These are phyloP conservation scores for Apostasia ramifera DNA, from an alignment of 106 monocot genomes.

Conservation along the genomic window DNA sequence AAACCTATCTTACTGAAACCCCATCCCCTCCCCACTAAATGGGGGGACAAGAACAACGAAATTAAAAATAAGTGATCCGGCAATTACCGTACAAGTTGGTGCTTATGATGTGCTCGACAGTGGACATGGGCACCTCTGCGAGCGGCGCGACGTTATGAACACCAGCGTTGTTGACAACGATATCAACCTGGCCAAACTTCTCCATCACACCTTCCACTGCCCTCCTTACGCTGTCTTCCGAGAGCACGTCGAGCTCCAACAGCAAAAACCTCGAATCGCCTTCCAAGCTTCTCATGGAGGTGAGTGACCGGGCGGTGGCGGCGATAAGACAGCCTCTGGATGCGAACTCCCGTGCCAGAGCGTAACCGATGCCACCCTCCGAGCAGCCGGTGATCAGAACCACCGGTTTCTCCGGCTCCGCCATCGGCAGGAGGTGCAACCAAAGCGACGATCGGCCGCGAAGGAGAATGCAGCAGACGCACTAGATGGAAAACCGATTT, in stretches of 20 bases:
- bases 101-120: slow-evolving; percentile 40
- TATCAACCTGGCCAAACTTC: slow-evolving; percentile 70
- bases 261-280: slow-evolving; percentile 45
- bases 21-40: too few species aligned
- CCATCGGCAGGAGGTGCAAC: background rate
- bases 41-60: too few species aligned
- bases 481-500: too few species aligned
- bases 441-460: too few species aligned
- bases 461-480: too few species aligned
- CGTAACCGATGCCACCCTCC: slow-evolving; percentile 80
- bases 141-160: slow-evolving; percentile 78
- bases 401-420: slow-evolving; percentile 24
- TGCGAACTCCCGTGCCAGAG: slow-evolving; percentile 71
- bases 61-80: too few species aligned
- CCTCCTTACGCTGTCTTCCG: slow-evolving; percentile 46
- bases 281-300: slow-evolving; percentile 59
- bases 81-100: slow-evolving; percentile 76
- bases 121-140: slow-evolving; percentile 66
- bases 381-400: slow-evolving; percentile 91
- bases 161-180: slow-evolving; percentile 91
- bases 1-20: too few species aligned
- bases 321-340: slow-evolving; percentile 52
- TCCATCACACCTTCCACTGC: slow-evolving; percentile 34
- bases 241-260: slow-evolving; percentile 58
- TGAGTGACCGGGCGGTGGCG: slow-evolving; percentile 62